phyloP scores from a whole-genome alignment of 768 basidiomycete species.

The Crepidotus variabilis region DNA sequence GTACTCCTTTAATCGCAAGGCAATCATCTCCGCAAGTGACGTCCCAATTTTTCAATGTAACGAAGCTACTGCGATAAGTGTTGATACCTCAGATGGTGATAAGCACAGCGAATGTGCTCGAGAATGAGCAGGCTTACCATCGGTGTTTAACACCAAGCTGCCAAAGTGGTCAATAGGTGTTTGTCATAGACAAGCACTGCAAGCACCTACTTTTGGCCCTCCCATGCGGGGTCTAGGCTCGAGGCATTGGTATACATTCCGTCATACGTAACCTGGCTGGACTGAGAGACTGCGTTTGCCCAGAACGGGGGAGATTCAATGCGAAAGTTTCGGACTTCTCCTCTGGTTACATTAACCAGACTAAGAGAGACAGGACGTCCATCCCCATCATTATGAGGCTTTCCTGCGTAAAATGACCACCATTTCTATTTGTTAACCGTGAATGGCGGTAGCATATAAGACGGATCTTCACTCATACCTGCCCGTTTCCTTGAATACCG shows the following conservation, averaged over 20 bases:
- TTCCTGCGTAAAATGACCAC: slow-evolving; percentile 52
- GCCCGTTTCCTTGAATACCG: slow-evolving; percentile 59
- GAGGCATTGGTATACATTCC: slow-evolving; percentile 58
- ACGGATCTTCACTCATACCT: slow-evolving; percentile 24
- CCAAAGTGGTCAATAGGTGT: not conserved
- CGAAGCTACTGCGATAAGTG: slow-evolving; percentile 47
- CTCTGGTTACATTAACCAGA: slow-evolving; percentile 40
- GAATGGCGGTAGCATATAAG: too few relatives aligned
- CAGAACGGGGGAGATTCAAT: slow-evolving; percentile 58
- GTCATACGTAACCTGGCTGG: slow-evolving; percentile 46
- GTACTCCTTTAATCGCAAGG: slow-evolving; percentile 59
- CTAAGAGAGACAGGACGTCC: slow-evolving; percentile 57
- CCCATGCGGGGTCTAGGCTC: slow-evolving; percentile 46
- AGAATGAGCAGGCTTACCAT: slow-evolving; percentile 31
- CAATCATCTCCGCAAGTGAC: slow-evolving; percentile 64
- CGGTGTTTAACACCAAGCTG: slow-evolving; percentile 58
- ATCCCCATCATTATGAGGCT: slow-evolving; percentile 47
- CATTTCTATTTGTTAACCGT: slow-evolving; percentile 31
- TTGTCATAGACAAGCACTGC: not conserved
- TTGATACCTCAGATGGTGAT: slow-evolving; percentile 38
- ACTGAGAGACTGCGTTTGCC: slow-evolving; percentile 53
- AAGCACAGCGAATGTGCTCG: not conserved
- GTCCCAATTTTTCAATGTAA: slow-evolving; percentile 53
- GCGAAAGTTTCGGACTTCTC: slow-evolving; percentile 40
- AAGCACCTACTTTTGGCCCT: slow-evolving; percentile 44